Percentiles rank a stretch among this genome's conserved stretches.
Conservation (phyloP, 305 asterid species). For the Fraxinus floribunda region DNA sequence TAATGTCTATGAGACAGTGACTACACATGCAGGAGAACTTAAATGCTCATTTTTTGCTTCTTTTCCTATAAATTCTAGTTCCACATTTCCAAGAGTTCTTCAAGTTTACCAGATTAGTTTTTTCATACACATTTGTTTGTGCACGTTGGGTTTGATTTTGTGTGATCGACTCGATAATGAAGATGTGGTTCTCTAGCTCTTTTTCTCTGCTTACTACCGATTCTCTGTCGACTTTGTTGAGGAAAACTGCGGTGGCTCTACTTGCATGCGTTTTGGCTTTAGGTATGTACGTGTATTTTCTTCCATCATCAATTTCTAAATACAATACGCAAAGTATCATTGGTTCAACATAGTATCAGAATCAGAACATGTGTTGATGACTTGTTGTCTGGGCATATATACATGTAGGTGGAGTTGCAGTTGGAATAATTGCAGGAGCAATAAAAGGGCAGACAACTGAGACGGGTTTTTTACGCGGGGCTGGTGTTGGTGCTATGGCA, state of each 20-base stretch:
- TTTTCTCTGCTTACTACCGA: constrained; percentile 29
- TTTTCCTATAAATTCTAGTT: constrained; percentile 28
- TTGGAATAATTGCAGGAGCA: constrained; percentile 78
- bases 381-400: not conserved
- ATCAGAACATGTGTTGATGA: not conserved
- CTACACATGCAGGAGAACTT: constrained; percentile 25
- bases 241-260: constrained; percentile 42
- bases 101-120: not conserved
- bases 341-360: not conserved
- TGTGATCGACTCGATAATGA: constrained; percentile 15
- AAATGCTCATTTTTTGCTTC: constrained; percentile 25
- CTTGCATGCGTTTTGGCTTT: constrained; percentile 56
- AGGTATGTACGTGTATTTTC: constrained; percentile 35
- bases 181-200: constrained; percentile 30
- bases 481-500: constrained; percentile 78
- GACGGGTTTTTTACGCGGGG: constrained; percentile 80
- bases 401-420: constrained; percentile 68
- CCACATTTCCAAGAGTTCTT: not conserved
- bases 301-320: not conserved
- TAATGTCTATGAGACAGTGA: not conserved
- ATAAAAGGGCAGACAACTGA: constrained; percentile 93
- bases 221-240: constrained; percentile 30
- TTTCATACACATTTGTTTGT: not conserved
- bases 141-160: not conserved
- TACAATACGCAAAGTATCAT: constrained; percentile 26